A percentile compares a stretch with the other conserved stretches of the same genome.
phyloP scores from a whole-genome alignment of 208 protist species.

The Trypanosoma boissoni region DNA sequence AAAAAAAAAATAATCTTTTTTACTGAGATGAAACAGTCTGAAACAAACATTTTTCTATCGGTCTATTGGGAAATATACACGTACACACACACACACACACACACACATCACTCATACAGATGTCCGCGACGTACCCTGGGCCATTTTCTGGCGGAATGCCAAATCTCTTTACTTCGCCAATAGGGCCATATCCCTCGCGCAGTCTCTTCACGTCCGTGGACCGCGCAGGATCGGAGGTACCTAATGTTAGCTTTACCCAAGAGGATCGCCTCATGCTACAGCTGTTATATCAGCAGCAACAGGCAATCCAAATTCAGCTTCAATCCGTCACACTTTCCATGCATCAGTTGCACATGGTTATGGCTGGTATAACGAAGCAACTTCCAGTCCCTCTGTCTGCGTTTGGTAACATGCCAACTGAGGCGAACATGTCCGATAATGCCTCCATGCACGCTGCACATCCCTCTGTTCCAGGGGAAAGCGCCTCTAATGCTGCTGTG shows the following conservation, averaged over 20 bases:
- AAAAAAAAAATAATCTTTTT: background rate
- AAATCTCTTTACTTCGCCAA: conserved; percentile 25
- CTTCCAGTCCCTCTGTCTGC: background rate
- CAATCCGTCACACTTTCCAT: conserved; percentile 69
- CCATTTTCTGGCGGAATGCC: conserved; percentile 9
- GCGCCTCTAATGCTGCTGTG: too few relatives aligned
- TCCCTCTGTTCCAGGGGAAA: too few relatives aligned
- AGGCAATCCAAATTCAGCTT: conserved; percentile 78
- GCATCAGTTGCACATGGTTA: conserved; percentile 48
- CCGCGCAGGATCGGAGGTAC: background rate
- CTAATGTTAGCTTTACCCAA: conserved; percentile 35
- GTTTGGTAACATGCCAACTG: too few relatives aligned
- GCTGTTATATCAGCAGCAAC: conserved; percentile 81
- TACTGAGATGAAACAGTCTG: background rate
- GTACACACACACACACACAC: too few relatives aligned
- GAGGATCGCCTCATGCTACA: conserved; percentile 77
- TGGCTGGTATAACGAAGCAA: conserved; percentile 10
- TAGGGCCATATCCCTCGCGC: conserved; percentile 16
- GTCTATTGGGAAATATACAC: background rate
- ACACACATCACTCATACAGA: too few relatives aligned
- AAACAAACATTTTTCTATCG: background rate
- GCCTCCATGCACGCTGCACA: too few relatives aligned
- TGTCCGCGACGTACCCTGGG: conserved; percentile 15
- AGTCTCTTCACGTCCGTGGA: conserved; percentile 23
- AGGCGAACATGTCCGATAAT: too few relatives aligned